These are phyloP conservation scores for Chloris gayana DNA, from an alignment of 176 grass and related monocot species.

Conservation along the genomic window DNA sequence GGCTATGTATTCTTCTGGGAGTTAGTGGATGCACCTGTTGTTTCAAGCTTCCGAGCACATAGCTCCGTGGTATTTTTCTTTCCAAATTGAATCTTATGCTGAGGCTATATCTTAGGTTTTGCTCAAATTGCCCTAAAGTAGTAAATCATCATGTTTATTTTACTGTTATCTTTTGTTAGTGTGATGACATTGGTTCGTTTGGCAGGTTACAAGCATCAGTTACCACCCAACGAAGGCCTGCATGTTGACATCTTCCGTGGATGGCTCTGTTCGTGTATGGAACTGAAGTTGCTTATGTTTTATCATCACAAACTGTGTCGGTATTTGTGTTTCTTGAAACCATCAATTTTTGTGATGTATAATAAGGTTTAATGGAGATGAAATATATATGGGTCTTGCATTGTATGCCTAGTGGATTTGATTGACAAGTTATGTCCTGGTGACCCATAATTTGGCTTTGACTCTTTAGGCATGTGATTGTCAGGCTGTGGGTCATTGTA, in stretches of 20 bases:
- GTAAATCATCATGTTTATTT: not conserved
- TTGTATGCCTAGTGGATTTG: not conserved
- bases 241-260: conserved; percentile 92
- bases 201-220: conserved; percentile 84
- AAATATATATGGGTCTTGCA: not conserved
- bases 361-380: not conserved
- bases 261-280: conserved; percentile 88
- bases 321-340: conserved; percentile 5
- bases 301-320: not conserved
- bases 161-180: not conserved
- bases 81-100: conserved; percentile 11
- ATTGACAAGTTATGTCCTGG: not conserved
- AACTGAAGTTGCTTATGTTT: conserved; percentile 26
- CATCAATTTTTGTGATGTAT: not conserved
- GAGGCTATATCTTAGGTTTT: not conserved
- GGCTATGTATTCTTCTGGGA: conserved; percentile 90
- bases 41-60: conserved; percentile 85
- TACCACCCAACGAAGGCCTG: conserved; percentile 73
- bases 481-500: not conserved
- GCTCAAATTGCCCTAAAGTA: not conserved
- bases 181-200: conserved; percentile 22
- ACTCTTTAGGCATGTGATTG: not conserved
- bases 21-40: conserved; percentile 80
- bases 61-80: conserved; percentile 79
- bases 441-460: not conserved